Conservation (phyloP, 1,284 basidiomycete species). For the Pisolithus thermaeus region DNA sequence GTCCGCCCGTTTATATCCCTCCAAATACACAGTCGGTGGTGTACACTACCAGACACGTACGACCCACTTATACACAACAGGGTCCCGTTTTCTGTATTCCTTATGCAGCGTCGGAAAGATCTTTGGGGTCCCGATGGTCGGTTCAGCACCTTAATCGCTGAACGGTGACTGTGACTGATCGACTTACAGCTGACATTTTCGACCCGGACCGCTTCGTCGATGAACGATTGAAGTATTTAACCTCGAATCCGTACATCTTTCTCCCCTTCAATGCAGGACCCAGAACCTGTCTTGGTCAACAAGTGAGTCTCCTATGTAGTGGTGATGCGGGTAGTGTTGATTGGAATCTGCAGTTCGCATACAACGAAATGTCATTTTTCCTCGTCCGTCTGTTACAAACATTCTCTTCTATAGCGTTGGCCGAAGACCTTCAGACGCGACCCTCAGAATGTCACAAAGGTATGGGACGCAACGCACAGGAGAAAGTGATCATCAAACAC, state of each 20-base stretch:
- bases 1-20: slow-evolving; percentile 25
- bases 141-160: not conserved
- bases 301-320: slow-evolving; percentile 21
- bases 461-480: slow-evolving; percentile 20
- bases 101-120: slow-evolving; percentile 31
- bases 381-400: slow-evolving; percentile 37
- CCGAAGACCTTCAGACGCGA: slow-evolving; percentile 31
- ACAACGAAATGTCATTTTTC: slow-evolving; percentile 37
- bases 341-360: slow-evolving; percentile 33
- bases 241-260: slow-evolving; percentile 34
- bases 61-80: slow-evolving; percentile 26
- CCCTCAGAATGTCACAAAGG: slow-evolving; percentile 24
- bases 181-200: slow-evolving; percentile 27
- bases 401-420: slow-evolving; percentile 32
- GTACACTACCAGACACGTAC: not conserved
- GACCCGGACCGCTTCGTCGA: slow-evolving; percentile 38
- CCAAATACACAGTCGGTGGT: slow-evolving; percentile 37
- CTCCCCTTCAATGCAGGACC: slow-evolving; percentile 39
- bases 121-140: slow-evolving; percentile 38
- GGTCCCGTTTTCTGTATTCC: slow-evolving; percentile 28
- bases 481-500: slow-evolving; percentile 27
- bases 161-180: not conserved
- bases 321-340: not conserved
- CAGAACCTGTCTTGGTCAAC: slow-evolving; percentile 43
- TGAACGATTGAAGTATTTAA: slow-evolving; percentile 26